These are phyloP conservation scores for Clohesyomyces aquaticus DNA, from an alignment of 495 filamentous ascomycete species.

Conservation along the genomic window DNA sequence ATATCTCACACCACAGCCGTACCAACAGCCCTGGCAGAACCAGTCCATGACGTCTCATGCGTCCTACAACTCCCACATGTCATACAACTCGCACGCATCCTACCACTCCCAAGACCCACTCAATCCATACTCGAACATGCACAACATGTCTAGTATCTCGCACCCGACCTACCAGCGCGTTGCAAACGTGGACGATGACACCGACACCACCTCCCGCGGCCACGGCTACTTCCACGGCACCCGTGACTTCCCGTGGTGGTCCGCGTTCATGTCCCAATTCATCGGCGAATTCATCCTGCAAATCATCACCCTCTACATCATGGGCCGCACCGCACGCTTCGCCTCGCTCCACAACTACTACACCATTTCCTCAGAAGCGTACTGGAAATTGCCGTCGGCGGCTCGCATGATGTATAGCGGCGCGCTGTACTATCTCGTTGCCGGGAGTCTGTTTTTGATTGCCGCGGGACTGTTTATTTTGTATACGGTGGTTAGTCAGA, in stretches of 20 bases:
- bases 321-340: slow-evolving; percentile 22
- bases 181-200: background rate
- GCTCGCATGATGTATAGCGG: slow-evolving; percentile 25
- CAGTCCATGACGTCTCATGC: background rate
- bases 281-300: slow-evolving; percentile 19
- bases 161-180: background rate
- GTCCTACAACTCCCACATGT: background rate
- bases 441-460: slow-evolving; percentile 4
- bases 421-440: slow-evolving; percentile 22
- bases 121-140: background rate
- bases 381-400: background rate
- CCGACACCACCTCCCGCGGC: background rate
- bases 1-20: background rate
- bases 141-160: too few species aligned
- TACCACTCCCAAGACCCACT: background rate
- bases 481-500: background rate
- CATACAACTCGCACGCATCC: background rate
- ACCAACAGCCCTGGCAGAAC: background rate
- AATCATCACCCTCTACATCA: slow-evolving; percentile 18
- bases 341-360: slow-evolving; percentile 17
- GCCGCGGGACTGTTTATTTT: slow-evolving; percentile 8
- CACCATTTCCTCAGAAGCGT: background rate
- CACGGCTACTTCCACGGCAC: background rate
- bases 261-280: slow-evolving; percentile 16
- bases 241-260: slow-evolving; percentile 17